Conservation (phyloP, 495 filamentous ascomycete genomes). For the Neurospora sp. region DNA sequence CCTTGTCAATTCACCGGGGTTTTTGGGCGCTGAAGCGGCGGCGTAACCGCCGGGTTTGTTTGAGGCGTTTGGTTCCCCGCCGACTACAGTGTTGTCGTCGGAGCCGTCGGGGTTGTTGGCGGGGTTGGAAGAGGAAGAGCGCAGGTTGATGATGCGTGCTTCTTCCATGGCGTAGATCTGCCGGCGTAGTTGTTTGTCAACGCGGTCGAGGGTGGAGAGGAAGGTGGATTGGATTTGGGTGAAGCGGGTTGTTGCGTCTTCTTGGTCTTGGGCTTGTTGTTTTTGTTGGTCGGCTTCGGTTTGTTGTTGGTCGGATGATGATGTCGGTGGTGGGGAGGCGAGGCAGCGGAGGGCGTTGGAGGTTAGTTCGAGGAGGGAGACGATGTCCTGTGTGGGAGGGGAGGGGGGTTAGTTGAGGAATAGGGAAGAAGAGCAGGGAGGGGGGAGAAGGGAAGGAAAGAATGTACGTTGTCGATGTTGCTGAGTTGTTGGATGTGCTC, state of each 20-base stretch:
- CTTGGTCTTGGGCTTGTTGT: conserved; percentile 5
- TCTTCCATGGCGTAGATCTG: conserved; percentile 75
- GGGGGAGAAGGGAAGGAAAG: neutral
- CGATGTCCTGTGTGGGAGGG: conserved; percentile 25
- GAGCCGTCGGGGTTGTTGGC: neutral
- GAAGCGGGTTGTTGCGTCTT: conserved; percentile 50
- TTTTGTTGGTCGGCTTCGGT: neutral
- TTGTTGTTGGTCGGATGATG: neutral
- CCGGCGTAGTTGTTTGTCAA: conserved; percentile 61
- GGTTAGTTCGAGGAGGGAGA: conserved; percentile 53
- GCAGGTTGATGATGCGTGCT: conserved; percentile 55
- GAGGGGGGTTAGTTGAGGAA: conserved; percentile 1
- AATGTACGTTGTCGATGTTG: conserved; percentile 58
- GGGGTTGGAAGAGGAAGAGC: neutral
- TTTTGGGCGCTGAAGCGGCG: neutral
- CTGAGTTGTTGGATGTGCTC: conserved; percentile 71
- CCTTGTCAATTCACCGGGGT: neutral
- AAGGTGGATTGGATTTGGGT: conserved; percentile 49
- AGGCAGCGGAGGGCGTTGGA: conserved; percentile 61
- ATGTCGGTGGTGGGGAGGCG: conserved; percentile 31
- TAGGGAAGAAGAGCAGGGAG: neutral
- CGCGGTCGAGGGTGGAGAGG: conserved; percentile 56
- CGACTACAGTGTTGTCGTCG: neutral
- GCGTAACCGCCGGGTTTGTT: neutral
- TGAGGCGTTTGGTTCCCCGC: neutral